Evolutionary conservation across 2,329 filamentous ascomycete species (phyloP).

Genomic region (Tricladium varicosporioides): DNA sequence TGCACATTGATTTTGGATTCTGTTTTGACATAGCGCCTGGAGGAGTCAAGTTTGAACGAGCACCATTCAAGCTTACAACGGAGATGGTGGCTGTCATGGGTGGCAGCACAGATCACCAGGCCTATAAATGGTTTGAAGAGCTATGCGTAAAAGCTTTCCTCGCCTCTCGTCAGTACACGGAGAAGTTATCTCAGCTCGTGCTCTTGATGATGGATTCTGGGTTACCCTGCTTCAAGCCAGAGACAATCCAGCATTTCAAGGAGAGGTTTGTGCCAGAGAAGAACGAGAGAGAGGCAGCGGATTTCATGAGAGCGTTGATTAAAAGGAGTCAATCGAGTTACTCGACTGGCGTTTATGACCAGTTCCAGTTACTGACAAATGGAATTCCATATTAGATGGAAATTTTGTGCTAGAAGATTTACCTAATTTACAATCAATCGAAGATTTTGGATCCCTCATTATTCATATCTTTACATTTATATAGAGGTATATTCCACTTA

Average conservation of each 20-base stretch:
- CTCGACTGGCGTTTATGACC: conserved; percentile 92
- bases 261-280: conserved; percentile 92
- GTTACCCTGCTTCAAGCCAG: conserved; percentile 95
- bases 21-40: conserved; percentile 98
- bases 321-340: conserved; percentile 88
- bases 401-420: background rate
- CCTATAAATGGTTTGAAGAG: conserved; percentile 95
- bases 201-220: conserved; percentile 95
- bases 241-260: conserved; percentile 88
- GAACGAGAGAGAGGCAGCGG: conserved; percentile 87
- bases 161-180: conserved; percentile 78
- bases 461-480: too few species aligned
- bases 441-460: background rate
- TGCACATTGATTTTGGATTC: conserved; percentile 99
- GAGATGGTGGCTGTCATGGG: conserved; percentile 99
- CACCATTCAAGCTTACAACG: conserved; percentile 94
- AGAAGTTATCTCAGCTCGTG: conserved; percentile 87
- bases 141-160: conserved; percentile 95
- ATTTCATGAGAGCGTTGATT: conserved; percentile 87
- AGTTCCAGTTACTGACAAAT: conserved; percentile 96
- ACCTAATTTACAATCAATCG: background rate
- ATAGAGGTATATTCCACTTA: too few species aligned
- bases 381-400: conserved; percentile 74
- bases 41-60: conserved; percentile 95
- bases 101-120: conserved; percentile 76